Conservation (phyloP, 345 rosid genomes). For the Carallia brachiata region DNA sequence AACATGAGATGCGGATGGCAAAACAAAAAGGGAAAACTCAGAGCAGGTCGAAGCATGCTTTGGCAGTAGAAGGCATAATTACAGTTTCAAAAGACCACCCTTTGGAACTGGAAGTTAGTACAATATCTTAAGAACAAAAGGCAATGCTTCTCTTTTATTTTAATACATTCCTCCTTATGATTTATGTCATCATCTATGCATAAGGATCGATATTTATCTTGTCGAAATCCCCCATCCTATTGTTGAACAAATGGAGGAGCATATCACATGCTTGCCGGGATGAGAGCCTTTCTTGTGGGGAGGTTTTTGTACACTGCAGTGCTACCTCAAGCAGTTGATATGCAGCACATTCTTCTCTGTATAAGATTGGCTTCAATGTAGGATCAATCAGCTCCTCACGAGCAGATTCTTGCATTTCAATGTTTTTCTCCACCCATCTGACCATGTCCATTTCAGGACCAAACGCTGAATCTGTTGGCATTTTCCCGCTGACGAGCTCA, state of each 20-base stretch:
- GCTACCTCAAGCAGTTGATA: slow-evolving; percentile 81
- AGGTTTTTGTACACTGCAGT: slow-evolving; percentile 67
- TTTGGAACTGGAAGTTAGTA: not conserved
- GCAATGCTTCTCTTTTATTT: not conserved
- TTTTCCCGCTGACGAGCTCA: slow-evolving; percentile 81
- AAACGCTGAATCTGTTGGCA: slow-evolving; percentile 69
- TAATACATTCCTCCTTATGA: not conserved
- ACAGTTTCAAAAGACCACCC: not conserved
- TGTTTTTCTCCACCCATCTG: slow-evolving; percentile 75
- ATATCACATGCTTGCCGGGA: slow-evolving; percentile 70
- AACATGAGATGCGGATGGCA: too few relatives aligned
- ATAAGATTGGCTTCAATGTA: slow-evolving; percentile 49
- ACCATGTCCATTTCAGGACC: slow-evolving; percentile 81
- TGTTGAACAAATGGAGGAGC: slow-evolving; percentile 61
- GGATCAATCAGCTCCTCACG: slow-evolving; percentile 69
- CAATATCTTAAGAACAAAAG: not conserved
- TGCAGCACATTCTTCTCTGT: slow-evolving; percentile 57
- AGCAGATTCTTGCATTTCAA: slow-evolving; percentile 40
- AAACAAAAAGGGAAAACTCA: not conserved
- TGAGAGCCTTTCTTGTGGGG: slow-evolving; percentile 77
- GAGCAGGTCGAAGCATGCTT: not conserved
- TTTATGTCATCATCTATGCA: not conserved
- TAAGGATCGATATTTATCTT: slow-evolving; percentile 37
- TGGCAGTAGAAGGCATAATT: not conserved
- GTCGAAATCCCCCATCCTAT: slow-evolving; percentile 40